Percentiles rank a stretch among this genome's conserved stretches.
These are phyloP conservation scores for Saturnispora dispora DNA, from an alignment of 805 yeast genomes.

Conservation along the genomic window DNA sequence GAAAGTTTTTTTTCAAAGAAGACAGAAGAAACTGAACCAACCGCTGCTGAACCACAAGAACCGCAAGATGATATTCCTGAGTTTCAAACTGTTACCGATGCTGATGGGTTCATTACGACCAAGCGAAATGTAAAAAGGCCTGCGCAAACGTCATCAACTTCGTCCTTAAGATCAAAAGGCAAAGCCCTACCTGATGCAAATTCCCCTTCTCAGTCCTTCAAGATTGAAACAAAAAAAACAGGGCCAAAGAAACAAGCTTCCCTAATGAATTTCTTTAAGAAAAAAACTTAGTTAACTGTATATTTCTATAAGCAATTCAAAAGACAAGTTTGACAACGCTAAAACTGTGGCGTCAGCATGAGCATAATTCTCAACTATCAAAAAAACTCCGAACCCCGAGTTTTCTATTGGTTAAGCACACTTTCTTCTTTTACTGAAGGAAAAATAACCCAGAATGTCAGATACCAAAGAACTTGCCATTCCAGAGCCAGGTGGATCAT, in stretches of 20 bases:
- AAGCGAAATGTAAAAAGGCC: constrained; percentile 8
- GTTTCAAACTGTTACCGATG: constrained; percentile 22
- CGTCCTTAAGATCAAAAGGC: background rate
- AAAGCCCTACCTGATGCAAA: constrained; percentile 4
- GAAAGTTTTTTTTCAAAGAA: background rate
- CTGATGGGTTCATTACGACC: constrained; percentile 25
- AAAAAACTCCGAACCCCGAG: background rate
- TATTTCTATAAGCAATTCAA: background rate
- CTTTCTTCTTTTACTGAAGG: background rate
- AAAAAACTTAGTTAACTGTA: constrained; percentile 10
- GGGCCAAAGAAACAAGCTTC: constrained; percentile 20
- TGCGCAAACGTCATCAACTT: background rate
- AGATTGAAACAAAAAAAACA: background rate
- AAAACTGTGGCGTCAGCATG: background rate
- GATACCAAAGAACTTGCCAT: background rate
- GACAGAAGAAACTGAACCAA: background rate
- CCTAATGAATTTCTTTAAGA: constrained; percentile 28
- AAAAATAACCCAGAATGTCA: background rate
- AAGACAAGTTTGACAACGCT: background rate
- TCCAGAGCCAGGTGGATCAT: constrained; percentile 40
- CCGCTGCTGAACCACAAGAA: background rate
- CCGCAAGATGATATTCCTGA: constrained; percentile 9
- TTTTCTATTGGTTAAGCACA: background rate
- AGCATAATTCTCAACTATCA: background rate
- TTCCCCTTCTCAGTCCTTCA: constrained; percentile 3